Base-by-base conservation (phyloP, 208 protist species). In the Wallacemonas sp. region DNA sequence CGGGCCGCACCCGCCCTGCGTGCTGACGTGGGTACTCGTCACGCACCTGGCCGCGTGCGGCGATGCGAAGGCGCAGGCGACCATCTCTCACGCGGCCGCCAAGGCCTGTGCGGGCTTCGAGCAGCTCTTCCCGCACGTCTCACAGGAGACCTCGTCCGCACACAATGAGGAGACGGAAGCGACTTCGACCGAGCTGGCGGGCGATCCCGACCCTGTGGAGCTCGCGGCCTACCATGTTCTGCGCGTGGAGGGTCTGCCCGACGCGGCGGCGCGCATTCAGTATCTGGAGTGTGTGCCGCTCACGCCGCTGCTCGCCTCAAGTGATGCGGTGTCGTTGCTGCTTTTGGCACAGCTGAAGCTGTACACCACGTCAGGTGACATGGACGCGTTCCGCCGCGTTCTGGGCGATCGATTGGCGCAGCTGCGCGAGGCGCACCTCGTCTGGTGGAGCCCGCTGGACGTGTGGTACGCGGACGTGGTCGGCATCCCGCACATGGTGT, bases 391-490 rank as follows among this genome's bases (percentile, higher is more conserved):
- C 52, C 57, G 71, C 12, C 18, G 45, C 3, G 73, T 72, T 12
- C 55, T 84, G 14, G 38, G 42, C 26, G 71, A 81, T 50, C 77
- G 74, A 23, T 61, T 91, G 16, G 36, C 65, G 44, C 29, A 79
- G 11, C 74, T 89, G 16, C 76, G 74, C 4, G 82, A 89, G 68
- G 46, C 65, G 26, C 82, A 89, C 61, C 46, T 86, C n/a, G 61
- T 67, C 29, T 68, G 55, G 36, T 91, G 84, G 78, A 91, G 84
- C 59, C 67, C 88, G 23, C 63, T 91, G 4, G 88, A 94, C 59
- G 66, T 64, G 11, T 76, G 57, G 32, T 87, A 82, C 65, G 59
- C 72, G 11, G 59, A 74, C 0, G 73, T 91, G 67, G 70, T 94
- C 11, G 80, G 86, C 12, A 54, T 83, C 14, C 79, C 86, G 10